Percentiles rank a stretch among this genome's conserved stretches.
Conservation (phyloP, 331 rosid genomes). For the Spiraea crenata region DNA sequence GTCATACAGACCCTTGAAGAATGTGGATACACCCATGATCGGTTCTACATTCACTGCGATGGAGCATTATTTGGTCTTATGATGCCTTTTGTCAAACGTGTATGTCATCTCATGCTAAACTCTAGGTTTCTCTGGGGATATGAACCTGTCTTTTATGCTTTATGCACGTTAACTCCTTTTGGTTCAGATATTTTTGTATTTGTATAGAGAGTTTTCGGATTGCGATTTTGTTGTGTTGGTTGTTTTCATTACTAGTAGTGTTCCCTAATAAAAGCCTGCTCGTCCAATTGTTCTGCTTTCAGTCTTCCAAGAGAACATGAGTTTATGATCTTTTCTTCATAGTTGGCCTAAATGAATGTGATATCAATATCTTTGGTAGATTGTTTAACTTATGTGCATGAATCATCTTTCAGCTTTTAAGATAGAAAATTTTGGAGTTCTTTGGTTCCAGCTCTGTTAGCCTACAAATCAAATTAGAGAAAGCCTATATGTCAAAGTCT, state of each 20-base stretch:
- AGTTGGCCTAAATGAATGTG: neutral
- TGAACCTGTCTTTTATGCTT: neutral
- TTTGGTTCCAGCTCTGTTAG: neutral
- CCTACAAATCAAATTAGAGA: neutral
- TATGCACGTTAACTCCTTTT: neutral
- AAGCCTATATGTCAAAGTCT: neutral
- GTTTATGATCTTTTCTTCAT: neutral
- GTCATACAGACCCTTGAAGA: constrained; percentile 48
- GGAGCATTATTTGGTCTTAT: constrained; percentile 71
- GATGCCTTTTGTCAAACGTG: constrained; percentile 64
- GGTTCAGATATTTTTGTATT: neutral
- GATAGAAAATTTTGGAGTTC: neutral
- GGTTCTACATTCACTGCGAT: constrained; percentile 75
- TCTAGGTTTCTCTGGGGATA: neutral
- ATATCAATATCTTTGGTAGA: neutral
- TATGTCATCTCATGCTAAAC: constrained; percentile 28
- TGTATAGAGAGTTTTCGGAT: neutral
- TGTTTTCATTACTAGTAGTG: neutral
- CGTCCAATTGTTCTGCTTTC: neutral
- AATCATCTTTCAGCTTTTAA: neutral
- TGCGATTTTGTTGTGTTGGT: neutral
- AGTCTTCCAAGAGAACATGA: neutral
- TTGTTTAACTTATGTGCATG: too few relatives aligned
- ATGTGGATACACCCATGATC: constrained; percentile 50
- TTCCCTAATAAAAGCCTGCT: neutral